Percentiles rank a stretch among this genome's conserved stretches.
phyloP scores from a whole-genome alignment of 306 rosid genomes.

The Cotoneaster glaucophyllus region DNA sequence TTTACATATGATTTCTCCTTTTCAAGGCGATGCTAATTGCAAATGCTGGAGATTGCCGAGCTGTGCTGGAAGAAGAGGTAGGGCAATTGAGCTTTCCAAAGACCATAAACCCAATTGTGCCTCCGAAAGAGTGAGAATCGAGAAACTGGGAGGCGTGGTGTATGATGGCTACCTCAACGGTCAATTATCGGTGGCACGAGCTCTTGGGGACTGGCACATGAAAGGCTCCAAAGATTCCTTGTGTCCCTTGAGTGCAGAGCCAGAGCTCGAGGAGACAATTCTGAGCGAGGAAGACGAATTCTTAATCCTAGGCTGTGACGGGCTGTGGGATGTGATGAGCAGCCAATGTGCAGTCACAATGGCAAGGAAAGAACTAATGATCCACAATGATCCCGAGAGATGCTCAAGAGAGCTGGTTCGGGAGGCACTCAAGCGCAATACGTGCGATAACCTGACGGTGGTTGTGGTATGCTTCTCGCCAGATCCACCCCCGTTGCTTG shows the following conservation, averaged over 20 bases:
- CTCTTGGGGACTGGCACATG: constrained; percentile 26
- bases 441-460: constrained; percentile 16
- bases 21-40: constrained; percentile 16
- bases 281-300: constrained; percentile 21
- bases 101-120: constrained; percentile 21
- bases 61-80: constrained; percentile 24
- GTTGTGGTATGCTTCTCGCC: constrained; percentile 19
- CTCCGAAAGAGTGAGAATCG: constrained; percentile 18
- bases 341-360: constrained; percentile 24
- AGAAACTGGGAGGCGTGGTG: constrained; percentile 18
- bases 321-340: constrained; percentile 27
- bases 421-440: constrained; percentile 23
- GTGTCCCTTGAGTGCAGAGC: constrained; percentile 19
- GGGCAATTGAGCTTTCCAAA: constrained; percentile 20
- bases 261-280: constrained; percentile 17
- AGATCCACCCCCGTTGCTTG: constrained; percentile 12
- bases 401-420: constrained; percentile 21
- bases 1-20: background rate
- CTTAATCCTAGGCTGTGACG: constrained; percentile 23
- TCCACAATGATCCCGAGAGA: constrained; percentile 23
- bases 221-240: constrained; percentile 14
- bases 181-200: constrained; percentile 20
- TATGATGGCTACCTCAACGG: constrained; percentile 23
- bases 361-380: constrained; percentile 19
- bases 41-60: constrained; percentile 23